Percentiles rank a stretch among this genome's conserved stretches.
phyloP scores from a whole-genome alignment of 352 stramenopile genomes.

The Globisporangium nagaii region DNA sequence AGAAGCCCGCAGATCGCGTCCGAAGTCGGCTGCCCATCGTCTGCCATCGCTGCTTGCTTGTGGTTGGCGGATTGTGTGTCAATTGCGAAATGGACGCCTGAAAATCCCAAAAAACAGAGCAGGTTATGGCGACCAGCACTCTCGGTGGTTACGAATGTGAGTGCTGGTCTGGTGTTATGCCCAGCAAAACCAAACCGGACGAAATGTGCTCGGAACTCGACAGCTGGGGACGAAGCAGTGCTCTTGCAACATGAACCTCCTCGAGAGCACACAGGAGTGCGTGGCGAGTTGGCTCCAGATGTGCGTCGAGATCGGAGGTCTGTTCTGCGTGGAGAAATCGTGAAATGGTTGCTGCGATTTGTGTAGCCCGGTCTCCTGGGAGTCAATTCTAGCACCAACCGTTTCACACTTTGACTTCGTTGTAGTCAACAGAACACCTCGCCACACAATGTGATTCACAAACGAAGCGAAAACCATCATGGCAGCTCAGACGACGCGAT shows the following conservation, averaged over 20 bases:
- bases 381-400: no score
- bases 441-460: background rate
- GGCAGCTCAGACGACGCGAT: slow-evolving; percentile 7
- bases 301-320: no score
- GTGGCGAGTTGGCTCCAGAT: no score
- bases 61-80: background rate
- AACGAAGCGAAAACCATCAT: background rate
- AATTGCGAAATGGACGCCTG: slow-evolving; percentile 1
- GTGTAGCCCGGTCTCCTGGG: no score
- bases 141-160: background rate
- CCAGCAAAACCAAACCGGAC: no score
- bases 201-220: background rate
- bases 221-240: no score
- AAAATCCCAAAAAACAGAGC: background rate
- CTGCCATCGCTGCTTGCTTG: background rate
- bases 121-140: background rate
- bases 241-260: no score
- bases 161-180: slow-evolving; percentile 3
- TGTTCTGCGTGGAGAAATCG: no score
- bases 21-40: background rate
- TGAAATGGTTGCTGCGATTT: no score
- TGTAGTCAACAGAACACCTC: no score
- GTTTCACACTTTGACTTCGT: no score
- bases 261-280: no score
- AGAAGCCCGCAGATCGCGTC: slow-evolving; percentile 24